These are phyloP conservation scores for Coriolopsis trogii DNA, from an alignment of 1,284 basidiomycete genomes.

Conservation along the genomic window DNA sequence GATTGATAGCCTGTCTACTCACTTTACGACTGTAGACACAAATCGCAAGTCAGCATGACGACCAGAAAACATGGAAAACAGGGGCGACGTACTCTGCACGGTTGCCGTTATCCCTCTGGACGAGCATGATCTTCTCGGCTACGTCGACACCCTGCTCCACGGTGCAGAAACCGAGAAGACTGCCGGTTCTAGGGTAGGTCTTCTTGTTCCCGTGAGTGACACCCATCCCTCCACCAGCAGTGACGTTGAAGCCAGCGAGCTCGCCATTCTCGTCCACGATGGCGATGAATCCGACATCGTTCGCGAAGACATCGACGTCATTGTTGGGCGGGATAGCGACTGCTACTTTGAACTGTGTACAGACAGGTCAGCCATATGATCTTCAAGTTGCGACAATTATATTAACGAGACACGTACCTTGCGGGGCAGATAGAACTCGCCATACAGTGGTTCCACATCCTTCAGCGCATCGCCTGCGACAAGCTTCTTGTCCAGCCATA, in stretches of 20 bases:
- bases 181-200: conserved; percentile 92
- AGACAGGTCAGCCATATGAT: too few species aligned
- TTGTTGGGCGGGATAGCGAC: conserved; percentile 97
- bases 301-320: conserved; percentile 95
- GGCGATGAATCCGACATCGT: conserved; percentile 95
- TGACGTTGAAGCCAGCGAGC: conserved; percentile 88
- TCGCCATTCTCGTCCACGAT: conserved; percentile 77
- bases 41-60: not conserved
- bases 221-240: conserved; percentile 97
- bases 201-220: conserved; percentile 99
- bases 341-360: conserved; percentile 90
- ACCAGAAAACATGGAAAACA: not conserved
- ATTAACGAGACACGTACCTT: conserved; percentile 61
- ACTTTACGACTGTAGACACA: conserved; percentile 28
- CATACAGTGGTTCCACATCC: conserved; percentile 96
- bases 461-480: conserved; percentile 90
- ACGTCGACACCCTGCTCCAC: conserved; percentile 86
- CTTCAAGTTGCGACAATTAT: too few species aligned
- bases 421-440: conserved; percentile 95
- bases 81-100: conserved; percentile 73
- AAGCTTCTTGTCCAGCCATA: conserved; percentile 97
- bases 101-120: conserved; percentile 96
- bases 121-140: conserved; percentile 92
- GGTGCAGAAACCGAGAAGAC: conserved; percentile 92
- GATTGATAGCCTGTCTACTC: conserved; percentile 29